Evolutionary conservation across 2,329 filamentous ascomycete genomes (phyloP), one percentile per base, ranked within the genome.

Genomic region (Tolypocladium cylindrosporum): DNA sequence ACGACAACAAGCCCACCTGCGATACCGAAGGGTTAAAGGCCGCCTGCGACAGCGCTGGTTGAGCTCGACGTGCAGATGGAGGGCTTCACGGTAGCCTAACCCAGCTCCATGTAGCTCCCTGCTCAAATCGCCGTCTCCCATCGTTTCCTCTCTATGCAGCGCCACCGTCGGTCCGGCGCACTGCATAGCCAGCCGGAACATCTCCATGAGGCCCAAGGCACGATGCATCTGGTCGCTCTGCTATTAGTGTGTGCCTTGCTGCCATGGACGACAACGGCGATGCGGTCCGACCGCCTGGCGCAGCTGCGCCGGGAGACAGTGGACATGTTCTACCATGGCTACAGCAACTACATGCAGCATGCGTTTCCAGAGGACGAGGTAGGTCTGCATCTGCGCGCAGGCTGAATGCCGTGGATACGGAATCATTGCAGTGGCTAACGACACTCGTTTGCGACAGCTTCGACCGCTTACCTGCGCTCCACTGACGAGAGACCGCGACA

Each of bases 291-390:
- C 59, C 78, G 76, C 65, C 75, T 86, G 59, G 76, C 77, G 54
- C 74, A 79, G 64, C 71, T 87, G 66, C 79, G 84, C 56, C 77
- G 76, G 62, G 80, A 85, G 59, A 85, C 84, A 13, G 81, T 85
- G 59, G 81, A 90, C 65, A 91, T 97, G 81, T 97, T 97, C 77
- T 96, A 96, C 73, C 94, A 99, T 78, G 94, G 94, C 60, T 97
- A 87, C 76, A 86, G 92, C 74, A 96, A 93, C 72, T 99, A 99
- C 77, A 94, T 97, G 86, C 76, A 83, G 63, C 81, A 96, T 72
- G 94, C 92, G 59, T 99, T 97, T 68, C 94, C 94, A 14, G 94
- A 97, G 73, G 94, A 99, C 69, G 94, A 94, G 82, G 84, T 86
- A 60, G 42, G 66, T 61, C 27, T 16, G 24, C 16, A 13, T 41